phyloP scores from a whole-genome alignment of 1,139 yeast genomes.

The Pichia sp. region DNA sequence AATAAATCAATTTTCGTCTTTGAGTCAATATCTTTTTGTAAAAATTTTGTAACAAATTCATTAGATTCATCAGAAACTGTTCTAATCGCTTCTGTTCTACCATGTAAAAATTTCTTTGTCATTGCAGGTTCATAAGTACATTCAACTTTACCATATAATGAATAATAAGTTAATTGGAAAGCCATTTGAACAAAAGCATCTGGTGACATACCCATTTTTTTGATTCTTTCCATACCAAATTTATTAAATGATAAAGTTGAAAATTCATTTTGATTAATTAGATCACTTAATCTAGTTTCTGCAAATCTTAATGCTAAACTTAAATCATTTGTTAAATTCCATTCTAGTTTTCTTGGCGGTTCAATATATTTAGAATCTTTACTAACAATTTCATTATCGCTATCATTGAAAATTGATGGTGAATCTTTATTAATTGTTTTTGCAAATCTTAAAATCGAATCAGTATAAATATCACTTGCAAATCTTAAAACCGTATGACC shows the following conservation, averaged over 20 bases:
- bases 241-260: constrained; percentile 68
- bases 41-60: constrained; percentile 75
- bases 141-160: constrained; percentile 86
- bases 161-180: constrained; percentile 88
- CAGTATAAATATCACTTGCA: constrained; percentile 87
- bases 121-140: constrained; percentile 95
- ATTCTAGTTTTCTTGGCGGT: constrained; percentile 74
- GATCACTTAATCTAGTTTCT: constrained; percentile 80
- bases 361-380: background rate
- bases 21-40: constrained; percentile 59
- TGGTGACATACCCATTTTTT: constrained; percentile 82
- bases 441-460: constrained; percentile 82
- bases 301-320: constrained; percentile 81
- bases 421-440: constrained; percentile 74
- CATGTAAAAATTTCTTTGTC: constrained; percentile 84
- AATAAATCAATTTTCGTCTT: constrained; percentile 56
- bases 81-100: constrained; percentile 88
- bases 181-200: constrained; percentile 95
- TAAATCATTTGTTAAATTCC: constrained; percentile 76
- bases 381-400: background rate
- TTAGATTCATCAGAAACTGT: constrained; percentile 78
- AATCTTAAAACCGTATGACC: constrained; percentile 88
- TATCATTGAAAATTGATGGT: constrained; percentile 62
- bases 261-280: constrained; percentile 86
- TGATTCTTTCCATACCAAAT: constrained; percentile 74